Evolutionary conservation across 2,329 filamentous ascomycete genomes (phyloP).

Genomic region (Dryadomyces quercus-mongolicae): DNA sequence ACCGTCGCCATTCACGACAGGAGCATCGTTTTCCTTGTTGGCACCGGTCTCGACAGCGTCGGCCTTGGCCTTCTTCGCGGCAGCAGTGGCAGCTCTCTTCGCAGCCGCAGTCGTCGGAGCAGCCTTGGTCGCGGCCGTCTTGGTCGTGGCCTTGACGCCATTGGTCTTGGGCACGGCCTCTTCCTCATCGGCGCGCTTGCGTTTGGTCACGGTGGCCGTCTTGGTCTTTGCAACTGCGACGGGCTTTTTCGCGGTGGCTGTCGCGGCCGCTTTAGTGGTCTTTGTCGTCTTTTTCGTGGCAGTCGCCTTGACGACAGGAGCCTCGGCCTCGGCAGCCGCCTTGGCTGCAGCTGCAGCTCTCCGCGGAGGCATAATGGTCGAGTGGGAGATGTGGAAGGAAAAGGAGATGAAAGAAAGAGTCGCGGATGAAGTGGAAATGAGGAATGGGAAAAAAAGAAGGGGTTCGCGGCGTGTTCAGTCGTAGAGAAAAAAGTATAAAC

Average conservation of each 20-base stretch:
- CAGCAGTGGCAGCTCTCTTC: slow-evolving; percentile 12
- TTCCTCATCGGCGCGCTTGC: neutral
- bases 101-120: neutral
- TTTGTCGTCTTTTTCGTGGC: slow-evolving; percentile 29
- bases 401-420: neutral
- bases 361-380: slow-evolving; percentile 9
- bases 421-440: neutral
- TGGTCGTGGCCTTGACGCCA: slow-evolving; percentile 3
- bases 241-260: slow-evolving; percentile 7
- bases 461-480: neutral
- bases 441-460: neutral
- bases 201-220: neutral
- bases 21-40: neutral
- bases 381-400: neutral
- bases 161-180: slow-evolving; percentile 9
- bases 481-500: neutral
- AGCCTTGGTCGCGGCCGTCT: neutral
- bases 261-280: slow-evolving; percentile 1
- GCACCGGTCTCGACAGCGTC: neutral
- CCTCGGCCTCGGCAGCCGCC: slow-evolving; percentile 16
- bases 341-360: slow-evolving; percentile 5
- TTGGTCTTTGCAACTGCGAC: slow-evolving; percentile 2
- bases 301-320: slow-evolving; percentile 26
- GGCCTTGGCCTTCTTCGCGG: slow-evolving; percentile 15
- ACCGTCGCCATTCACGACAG: neutral